Evolutionary conservation across 2,329 filamentous ascomycete species (phyloP), one percentile per base, ranked within the genome.

Genomic region (Calcarisporium arbuscula): DNA sequence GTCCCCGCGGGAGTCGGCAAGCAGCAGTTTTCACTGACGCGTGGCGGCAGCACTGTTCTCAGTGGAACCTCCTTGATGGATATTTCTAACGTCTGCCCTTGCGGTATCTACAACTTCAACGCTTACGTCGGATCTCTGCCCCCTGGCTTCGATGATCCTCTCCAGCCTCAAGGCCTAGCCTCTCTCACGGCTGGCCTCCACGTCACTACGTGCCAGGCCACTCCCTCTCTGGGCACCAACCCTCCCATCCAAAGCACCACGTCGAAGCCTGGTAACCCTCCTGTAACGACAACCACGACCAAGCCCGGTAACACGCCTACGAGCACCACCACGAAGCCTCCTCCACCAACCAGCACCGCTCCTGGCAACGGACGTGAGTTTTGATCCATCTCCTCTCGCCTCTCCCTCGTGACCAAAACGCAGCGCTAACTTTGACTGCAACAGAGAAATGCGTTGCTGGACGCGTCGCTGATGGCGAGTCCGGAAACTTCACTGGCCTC

Each of bases 101-200:
- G 67, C 38, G 68, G 71, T 4, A 57, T 74, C 31, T 74, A 74
- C 57, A 75, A 75, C 53, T 75, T 68, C 56, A 76, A 76, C 38
- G 63, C 68, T 11, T 75, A 70, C 40, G 67, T 71, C 3, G 70
- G 70, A 9, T 65, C 58, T 2, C 51, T 74, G 7, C 68, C 70
- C 9, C 48, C 51, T 3, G 48, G 52, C 12, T 23, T 34, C 18
- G 32, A 37, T 17, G 46, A 43, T 16, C 28, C 34, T 10, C 36
- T 44, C 2, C 19, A 27, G 19, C 21, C 11, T 3, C 22, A 44
- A n/a, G 40, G 39, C 14, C 28, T 40, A 12, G 25, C 36, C 4
- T 35, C 30, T 10, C 25, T 38, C 14, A 38, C 32, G 5, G 18
- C 11, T 5, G 42, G 42, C 2, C 40, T 44, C 10, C 32, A 28